Percentiles rank a stretch among this genome's conserved stretches.
phyloP scores from a whole-genome alignment of 441 rosid species.

The Erodium moschatum region DNA sequence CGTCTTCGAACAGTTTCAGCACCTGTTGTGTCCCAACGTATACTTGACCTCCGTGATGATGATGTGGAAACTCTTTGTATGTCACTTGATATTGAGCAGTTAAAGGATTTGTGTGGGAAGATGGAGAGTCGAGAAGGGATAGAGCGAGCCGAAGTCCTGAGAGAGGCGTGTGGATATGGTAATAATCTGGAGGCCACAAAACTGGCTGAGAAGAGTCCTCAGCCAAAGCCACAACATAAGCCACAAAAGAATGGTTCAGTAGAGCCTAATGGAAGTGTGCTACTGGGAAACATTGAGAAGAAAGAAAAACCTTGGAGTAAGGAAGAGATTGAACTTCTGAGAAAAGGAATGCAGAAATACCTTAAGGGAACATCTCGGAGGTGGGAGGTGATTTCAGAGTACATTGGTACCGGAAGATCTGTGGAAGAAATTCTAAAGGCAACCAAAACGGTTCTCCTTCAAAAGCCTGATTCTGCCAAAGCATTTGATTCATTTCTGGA shows the following conservation, averaged over 20 bases:
- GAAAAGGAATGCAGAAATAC: constrained; percentile 78
- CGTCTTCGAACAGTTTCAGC: constrained; percentile 81
- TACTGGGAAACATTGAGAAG: constrained; percentile 36
- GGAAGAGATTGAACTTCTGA: constrained; percentile 85
- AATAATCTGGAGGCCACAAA: constrained; percentile 33
- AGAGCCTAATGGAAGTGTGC: constrained; percentile 37
- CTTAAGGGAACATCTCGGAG: constrained; percentile 92
- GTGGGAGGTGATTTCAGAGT: constrained; percentile 96
- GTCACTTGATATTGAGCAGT: constrained; percentile 54
- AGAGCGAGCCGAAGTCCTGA: constrained; percentile 52
- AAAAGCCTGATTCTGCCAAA: constrained; percentile 81
- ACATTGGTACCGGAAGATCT: constrained; percentile 78
- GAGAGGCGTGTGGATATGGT: constrained; percentile 35
- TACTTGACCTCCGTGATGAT: constrained; percentile 53
- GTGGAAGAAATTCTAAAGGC: constrained; percentile 94
- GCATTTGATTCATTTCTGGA: constrained; percentile 95
- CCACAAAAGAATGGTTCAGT: constrained; percentile 32
- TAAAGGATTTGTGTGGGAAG: constrained; percentile 61
- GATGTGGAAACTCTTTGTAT: constrained; percentile 74
- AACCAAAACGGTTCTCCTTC: constrained; percentile 88
- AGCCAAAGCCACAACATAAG: constrained; percentile 31
- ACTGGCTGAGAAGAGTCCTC: constrained; percentile 32
- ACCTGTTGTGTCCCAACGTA: constrained; percentile 39
- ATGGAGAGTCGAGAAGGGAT: constrained; percentile 51
- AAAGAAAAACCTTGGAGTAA: constrained; percentile 78